Evolutionary conservation across 164 flowering plant genomes (phyloP), one percentile per base, ranked within the genome.

Genomic region (Stephania cephalantha): DNA sequence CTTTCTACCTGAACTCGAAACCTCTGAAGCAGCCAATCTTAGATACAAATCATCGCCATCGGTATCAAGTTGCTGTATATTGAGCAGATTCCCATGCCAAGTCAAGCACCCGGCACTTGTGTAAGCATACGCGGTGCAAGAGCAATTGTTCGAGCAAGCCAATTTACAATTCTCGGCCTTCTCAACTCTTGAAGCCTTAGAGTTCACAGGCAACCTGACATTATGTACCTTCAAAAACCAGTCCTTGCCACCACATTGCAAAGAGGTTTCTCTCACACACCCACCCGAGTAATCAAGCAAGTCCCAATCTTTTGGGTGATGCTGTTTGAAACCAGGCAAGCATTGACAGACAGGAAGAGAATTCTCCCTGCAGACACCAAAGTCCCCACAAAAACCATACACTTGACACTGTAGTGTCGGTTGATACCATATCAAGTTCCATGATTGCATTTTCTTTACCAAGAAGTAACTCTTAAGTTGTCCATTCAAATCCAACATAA

Each of bases 61-160:
- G 46, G 29, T 69, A 74, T 76, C 76, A 1, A 72, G 68, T 73
- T 78, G 74, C 55, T 74, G 68, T 65, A 66, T 11, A 73, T 77
- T 77, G 20, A 83, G 52, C 6, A 83, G 55, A 4, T 76, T 76
- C 12, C 80, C 83, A 20, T 46, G 11, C 86, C 86, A 85, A n/a
- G 82, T 7, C 0, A 73, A 79, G 58, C 85, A 85, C 15, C 64
- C 30, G 18, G 6, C 15, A 52, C 29, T 74, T 1, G 13, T 45
- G 12, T 44, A 74, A 72, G 80, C 67, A 70, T 85, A 84, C 53
- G 86, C 88, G 61, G 52, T 77, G 70, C 86, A 85, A 42, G 86
- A 82, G 64, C 84, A 85, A 63, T 73, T 78, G 64, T 45, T 82
- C 73, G 78, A 70, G 63, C 88, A 85, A 22, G 72, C 74, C 9